Percentiles rank a stretch among this genome's conserved stretches.
These are phyloP conservation scores for Amauroascus niger DNA, from an alignment of 2,329 filamentous ascomycete genomes.

Conservation along the genomic window DNA sequence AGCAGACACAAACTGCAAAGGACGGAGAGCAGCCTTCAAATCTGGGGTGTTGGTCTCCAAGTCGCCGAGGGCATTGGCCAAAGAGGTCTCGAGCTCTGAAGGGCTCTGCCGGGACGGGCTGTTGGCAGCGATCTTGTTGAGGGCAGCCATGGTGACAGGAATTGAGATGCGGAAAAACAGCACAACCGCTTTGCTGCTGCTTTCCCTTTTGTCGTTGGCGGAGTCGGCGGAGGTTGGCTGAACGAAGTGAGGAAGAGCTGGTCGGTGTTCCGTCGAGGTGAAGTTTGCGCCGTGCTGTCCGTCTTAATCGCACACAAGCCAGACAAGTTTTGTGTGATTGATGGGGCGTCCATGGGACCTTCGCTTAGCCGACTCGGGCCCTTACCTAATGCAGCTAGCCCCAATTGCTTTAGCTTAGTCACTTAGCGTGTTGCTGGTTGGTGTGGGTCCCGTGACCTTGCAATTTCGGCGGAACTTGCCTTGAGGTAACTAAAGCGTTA, in stretches of 20 bases:
- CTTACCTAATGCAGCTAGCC: background rate
- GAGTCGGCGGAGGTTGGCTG: conserved; percentile 11
- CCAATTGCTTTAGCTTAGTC: background rate
- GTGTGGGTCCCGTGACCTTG: conserved; percentile 5
- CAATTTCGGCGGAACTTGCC: too few relatives aligned
- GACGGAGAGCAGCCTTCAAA: conserved; percentile 90
- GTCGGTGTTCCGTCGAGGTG: conserved; percentile 12
- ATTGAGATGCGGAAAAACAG: conserved; percentile 13
- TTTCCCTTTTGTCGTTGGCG: conserved; percentile 15
- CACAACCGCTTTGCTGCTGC: conserved; percentile 16
- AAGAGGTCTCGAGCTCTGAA: conserved; percentile 93
- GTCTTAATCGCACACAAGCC: conserved; percentile 4
- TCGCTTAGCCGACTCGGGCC: conserved; percentile 14
- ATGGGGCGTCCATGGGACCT: conserved; percentile 15
- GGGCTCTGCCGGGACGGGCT: conserved; percentile 93
- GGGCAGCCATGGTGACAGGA: conserved; percentile 56
- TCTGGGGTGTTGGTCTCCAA: conserved; percentile 99
- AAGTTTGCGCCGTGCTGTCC: conserved; percentile 10
- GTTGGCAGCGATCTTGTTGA: conserved; percentile 98
- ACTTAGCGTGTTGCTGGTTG: background rate
- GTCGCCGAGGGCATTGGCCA: conserved; percentile 94
- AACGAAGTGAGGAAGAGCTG: conserved; percentile 11
- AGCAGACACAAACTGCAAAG: conserved; percentile 97
- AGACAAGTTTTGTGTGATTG: conserved; percentile 6
- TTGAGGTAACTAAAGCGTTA: too few relatives aligned